Evolutionary conservation across 768 basidiomycete species (phyloP).

Genomic region (Tricholoma sp.): DNA sequence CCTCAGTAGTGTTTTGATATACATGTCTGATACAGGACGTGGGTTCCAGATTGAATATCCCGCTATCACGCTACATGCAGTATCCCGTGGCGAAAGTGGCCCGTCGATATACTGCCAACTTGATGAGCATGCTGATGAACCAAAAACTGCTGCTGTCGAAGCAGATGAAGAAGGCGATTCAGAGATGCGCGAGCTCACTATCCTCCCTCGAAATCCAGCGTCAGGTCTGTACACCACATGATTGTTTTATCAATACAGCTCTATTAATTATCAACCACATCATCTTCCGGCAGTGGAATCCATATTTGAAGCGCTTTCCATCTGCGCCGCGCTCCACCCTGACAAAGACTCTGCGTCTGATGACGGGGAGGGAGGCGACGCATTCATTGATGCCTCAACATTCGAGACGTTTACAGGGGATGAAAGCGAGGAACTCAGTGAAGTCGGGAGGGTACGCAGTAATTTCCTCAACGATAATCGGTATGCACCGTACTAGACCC

Average conservation of each 20-base stretch:
- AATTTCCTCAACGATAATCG: conserved; percentile 75
- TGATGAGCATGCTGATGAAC: conserved; percentile 53
- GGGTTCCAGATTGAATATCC: conserved; percentile 89
- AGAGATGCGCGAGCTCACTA: conserved; percentile 75
- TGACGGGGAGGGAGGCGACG: conserved; percentile 50
- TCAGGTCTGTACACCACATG: conserved; percentile 46
- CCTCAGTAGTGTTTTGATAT: conserved; percentile 64
- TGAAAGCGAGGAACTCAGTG: conserved; percentile 69
- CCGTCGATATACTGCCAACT: conserved; percentile 92
- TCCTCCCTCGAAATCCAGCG: conserved; percentile 55
- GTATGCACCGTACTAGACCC: conserved; percentile 82
- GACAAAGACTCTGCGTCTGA: conserved; percentile 47
- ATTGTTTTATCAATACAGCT: conserved; percentile 1
- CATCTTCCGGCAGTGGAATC: conserved; percentile 52
- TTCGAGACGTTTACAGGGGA: conserved; percentile 56
- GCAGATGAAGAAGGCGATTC: conserved; percentile 31
- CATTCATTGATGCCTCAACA: conserved; percentile 47
- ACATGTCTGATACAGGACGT: conserved; percentile 61
- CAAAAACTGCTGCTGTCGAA: conserved; percentile 30
- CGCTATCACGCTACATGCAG: conserved; percentile 87
- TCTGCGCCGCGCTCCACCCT: conserved; percentile 82
- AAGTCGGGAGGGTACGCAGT: conserved; percentile 92
- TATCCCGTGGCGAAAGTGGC: conserved; percentile 62
- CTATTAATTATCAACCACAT: not conserved
- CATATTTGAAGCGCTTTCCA: conserved; percentile 83